phyloP scores from a whole-genome alignment of 1,284 basidiomycete species.

The Trametes hirsuta region DNA sequence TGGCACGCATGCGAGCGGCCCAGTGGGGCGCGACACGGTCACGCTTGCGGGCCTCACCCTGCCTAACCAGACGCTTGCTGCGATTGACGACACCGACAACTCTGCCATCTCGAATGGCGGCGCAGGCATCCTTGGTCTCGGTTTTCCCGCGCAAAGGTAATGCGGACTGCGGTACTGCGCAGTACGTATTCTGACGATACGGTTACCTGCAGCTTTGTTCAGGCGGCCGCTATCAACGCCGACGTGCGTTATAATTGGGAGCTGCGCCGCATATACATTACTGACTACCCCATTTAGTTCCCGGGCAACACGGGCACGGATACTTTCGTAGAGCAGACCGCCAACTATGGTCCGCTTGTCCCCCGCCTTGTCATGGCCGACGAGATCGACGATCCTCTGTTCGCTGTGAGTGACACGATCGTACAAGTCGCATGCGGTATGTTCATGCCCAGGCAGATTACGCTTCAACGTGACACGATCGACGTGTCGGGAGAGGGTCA shows the following conservation, averaged over 20 bases:
- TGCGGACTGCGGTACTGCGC: not conserved
- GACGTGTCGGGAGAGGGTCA: slow-evolving; percentile 42
- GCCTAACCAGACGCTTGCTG: slow-evolving; percentile 38
- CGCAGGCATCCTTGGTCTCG: slow-evolving; percentile 45
- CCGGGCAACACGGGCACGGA: slow-evolving; percentile 37
- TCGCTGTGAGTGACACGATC: slow-evolving; percentile 33
- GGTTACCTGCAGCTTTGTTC: slow-evolving; percentile 39
- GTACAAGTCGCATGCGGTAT: not conserved
- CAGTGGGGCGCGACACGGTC: slow-evolving; percentile 39
- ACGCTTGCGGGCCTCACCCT: slow-evolving; percentile 42
- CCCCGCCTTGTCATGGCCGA: slow-evolving; percentile 48
- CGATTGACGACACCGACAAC: slow-evolving; percentile 41
- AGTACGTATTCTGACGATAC: not conserved
- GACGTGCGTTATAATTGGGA: slow-evolving; percentile 28
- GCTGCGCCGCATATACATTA: not conserved
- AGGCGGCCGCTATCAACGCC: slow-evolving; percentile 39
- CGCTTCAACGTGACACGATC: slow-evolving; percentile 44
- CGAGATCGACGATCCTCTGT: slow-evolving; percentile 49
- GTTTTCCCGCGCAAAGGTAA: slow-evolving; percentile 41
- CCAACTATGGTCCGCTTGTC: slow-evolving; percentile 47
- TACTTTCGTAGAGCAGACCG: slow-evolving; percentile 43
- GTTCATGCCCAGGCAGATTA: slow-evolving; percentile 30
- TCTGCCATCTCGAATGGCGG: slow-evolving; percentile 39
- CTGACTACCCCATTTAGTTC: not conserved
- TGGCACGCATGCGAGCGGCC: slow-evolving; percentile 41